Base-by-base conservation (phyloP, 495 filamentous ascomycete genomes). In the Umbilicaria muhlenbergii region DNA sequence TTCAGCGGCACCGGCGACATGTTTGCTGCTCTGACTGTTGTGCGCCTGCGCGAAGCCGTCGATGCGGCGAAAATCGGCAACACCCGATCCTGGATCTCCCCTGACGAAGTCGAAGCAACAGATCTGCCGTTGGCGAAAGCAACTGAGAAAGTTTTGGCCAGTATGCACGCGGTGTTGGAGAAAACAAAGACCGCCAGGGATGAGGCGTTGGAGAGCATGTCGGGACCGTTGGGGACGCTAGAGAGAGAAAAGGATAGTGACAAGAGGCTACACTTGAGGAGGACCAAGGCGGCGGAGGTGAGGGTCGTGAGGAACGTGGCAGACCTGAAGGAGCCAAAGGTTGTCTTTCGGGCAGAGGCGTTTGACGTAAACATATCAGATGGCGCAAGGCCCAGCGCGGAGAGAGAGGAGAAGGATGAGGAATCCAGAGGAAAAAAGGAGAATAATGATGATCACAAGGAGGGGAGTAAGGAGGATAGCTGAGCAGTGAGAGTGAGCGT, bases 1-100 rank as follows among this genome's bases (percentile, higher is more conserved):
- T 98, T 95, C 61, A 86, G 80, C 55, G 91, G 91, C 19, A 94
- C 91, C 1, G 91, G 91, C 12, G 91, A 98, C 65, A 94, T 98
- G 87, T 95, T 98, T 58, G 86, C 91, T 34, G 88, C 92, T 17
- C 65, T 95, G 42, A 89, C 78, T 39, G 73, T 94, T 2, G 84
- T 83, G 18, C 79, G 91, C n/a, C 74, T 98, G 43, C 78, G 89
- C 49, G 86, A 95, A 66, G 84, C 83, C 5, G 77, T 80, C 13
- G 50, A 52, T 11, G 58, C 55, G 7, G 64, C 66, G 1, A 66
- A 60, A 0, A 53, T 86, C 18, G 58, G 60, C 39, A 59, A 54
- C 11, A 68, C 56, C 34, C 64, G 65, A 44, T 70, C 78, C 33
- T 91, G 85, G 85, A 54, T 81, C 4, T 79, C 77, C 11, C 68